Evolutionary conservation across 768 basidiomycete species (phyloP).

Genomic region (Asterophora parasitica): DNA sequence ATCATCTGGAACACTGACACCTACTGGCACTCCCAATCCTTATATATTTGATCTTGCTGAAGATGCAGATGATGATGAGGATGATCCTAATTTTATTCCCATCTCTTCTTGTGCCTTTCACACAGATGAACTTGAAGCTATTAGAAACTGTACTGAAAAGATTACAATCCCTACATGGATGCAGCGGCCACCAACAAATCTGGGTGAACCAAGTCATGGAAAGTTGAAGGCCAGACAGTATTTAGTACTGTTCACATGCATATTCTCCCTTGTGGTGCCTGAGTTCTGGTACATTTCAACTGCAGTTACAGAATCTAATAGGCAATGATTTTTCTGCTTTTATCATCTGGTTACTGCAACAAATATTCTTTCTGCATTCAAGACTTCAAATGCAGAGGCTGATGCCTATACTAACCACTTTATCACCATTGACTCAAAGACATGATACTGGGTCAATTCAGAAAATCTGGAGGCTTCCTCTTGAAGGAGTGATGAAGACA

Average conservation of each 20-base stretch:
- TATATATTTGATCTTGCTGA: conserved; percentile 15
- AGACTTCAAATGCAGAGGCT: conserved; percentile 11
- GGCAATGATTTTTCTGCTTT: conserved; percentile 17
- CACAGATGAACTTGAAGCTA: conserved; percentile 11
- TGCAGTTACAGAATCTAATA: neutral
- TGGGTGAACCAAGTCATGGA: conserved; percentile 28
- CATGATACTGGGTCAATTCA: too few species aligned
- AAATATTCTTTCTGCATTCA: conserved; percentile 23
- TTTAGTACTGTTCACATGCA: conserved; percentile 2
- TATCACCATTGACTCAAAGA: too few species aligned
- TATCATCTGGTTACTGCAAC: conserved; percentile 21
- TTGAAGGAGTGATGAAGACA: too few species aligned
- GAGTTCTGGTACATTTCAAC: conserved; percentile 21
- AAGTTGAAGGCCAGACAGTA: conserved; percentile 12
- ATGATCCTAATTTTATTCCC: conserved; percentile 5
- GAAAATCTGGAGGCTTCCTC: too few species aligned
- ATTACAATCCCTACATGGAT: conserved; percentile 9
- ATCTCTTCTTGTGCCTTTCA: neutral
- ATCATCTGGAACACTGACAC: too few species aligned
- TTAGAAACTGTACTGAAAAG: conserved; percentile 15
- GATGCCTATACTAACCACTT: conserved; percentile 1
- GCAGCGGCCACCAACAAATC: conserved; percentile 24
- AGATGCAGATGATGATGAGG: conserved; percentile 11
- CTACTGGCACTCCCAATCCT: conserved; percentile 12
- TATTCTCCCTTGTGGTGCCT: conserved; percentile 27